Evolutionary conservation across 176 grass and related monocot genomes (phyloP).

Genomic region (Pharus latifolius): DNA sequence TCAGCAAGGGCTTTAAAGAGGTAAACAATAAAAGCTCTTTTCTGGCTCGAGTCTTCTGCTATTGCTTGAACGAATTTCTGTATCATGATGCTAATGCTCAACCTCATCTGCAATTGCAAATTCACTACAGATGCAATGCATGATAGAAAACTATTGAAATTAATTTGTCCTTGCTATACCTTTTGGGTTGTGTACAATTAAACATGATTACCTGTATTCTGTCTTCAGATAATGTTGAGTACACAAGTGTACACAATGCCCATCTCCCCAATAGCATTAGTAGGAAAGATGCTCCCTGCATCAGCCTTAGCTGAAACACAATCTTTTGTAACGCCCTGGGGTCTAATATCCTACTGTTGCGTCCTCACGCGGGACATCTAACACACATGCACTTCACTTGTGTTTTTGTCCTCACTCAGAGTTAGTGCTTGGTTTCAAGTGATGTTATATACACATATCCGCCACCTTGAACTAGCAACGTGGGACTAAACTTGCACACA

Average conservation of each 20-base stretch:
- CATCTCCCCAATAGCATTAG: too few relatives aligned
- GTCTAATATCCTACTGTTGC: too few relatives aligned
- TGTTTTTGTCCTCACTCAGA: too few relatives aligned
- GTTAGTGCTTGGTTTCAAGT: too few relatives aligned
- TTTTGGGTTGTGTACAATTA: neutral
- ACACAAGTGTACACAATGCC: too few relatives aligned
- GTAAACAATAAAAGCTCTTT: conserved; percentile 15
- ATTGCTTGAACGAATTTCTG: too few relatives aligned
- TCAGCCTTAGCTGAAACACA: neutral
- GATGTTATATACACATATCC: too few relatives aligned
- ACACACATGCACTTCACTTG: too few relatives aligned
- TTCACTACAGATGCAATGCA: neutral
- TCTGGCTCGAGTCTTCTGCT: neutral
- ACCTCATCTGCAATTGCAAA: neutral
- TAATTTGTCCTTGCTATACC: neutral
- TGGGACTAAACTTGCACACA: too few relatives aligned
- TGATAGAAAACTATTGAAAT: neutral
- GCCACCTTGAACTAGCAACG: too few relatives aligned
- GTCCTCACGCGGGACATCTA: too few relatives aligned
- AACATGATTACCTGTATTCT: neutral
- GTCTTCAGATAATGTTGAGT: neutral
- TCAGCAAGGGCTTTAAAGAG: conserved; percentile 92
- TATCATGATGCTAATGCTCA: neutral
- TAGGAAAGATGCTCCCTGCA: neutral
- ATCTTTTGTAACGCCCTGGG: too few relatives aligned